Conservation (phyloP, 108 stramenopile species). For the Cyclotella atomus region DNA sequence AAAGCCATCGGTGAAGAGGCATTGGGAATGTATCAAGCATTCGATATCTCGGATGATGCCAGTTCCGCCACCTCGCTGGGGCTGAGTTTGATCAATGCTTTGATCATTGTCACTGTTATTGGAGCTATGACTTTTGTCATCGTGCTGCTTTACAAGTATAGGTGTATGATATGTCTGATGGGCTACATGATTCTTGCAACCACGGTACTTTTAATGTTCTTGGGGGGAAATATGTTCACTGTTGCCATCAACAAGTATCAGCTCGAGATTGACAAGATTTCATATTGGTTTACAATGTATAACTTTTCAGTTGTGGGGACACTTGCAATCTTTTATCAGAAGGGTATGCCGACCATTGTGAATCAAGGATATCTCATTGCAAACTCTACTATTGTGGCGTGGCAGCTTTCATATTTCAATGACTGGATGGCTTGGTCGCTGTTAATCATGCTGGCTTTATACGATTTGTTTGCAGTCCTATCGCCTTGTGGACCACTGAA, state of each 20-base stretch:
- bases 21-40: slow-evolving; percentile 61
- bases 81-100: slow-evolving; percentile 83
- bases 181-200: slow-evolving; percentile 90
- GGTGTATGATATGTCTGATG: slow-evolving; percentile 85
- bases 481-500: slow-evolving; percentile 96
- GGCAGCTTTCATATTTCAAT: slow-evolving; percentile 92
- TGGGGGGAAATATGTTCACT: slow-evolving; percentile 73
- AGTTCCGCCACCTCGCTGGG: slow-evolving; percentile 66
- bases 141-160: slow-evolving; percentile 89
- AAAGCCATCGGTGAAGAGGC: slow-evolving; percentile 59
- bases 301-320: slow-evolving; percentile 95
- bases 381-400: slow-evolving; percentile 92
- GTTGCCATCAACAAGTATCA: slow-evolving; percentile 61
- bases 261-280: slow-evolving; percentile 76
- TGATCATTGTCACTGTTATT: slow-evolving; percentile 90
- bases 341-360: slow-evolving; percentile 84
- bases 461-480: slow-evolving; percentile 95
- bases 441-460: slow-evolving; percentile 92
- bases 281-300: slow-evolving; percentile 84
- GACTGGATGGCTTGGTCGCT: slow-evolving; percentile 97
- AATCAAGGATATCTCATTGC: slow-evolving; percentile 92
- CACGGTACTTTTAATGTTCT: slow-evolving; percentile 81
- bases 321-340: slow-evolving; percentile 90
- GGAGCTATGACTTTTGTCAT: slow-evolving; percentile 89
- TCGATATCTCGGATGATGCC: slow-evolving; percentile 52